These are phyloP conservation scores for Pythium biforme DNA, from an alignment of 352 stramenopile genomes.

Conservation along the genomic window DNA sequence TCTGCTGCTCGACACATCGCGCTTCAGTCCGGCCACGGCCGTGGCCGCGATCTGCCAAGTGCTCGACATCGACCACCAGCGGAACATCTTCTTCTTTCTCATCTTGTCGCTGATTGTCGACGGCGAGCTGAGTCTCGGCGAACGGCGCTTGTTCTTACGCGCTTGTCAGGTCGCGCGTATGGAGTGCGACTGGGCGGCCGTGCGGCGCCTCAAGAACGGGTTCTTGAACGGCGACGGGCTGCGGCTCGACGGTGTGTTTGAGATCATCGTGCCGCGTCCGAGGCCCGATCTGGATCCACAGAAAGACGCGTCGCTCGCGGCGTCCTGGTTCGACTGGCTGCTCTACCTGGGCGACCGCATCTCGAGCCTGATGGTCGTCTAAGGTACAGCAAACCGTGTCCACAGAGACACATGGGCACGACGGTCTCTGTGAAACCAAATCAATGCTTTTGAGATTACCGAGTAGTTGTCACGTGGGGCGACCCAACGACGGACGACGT, in stretches of 20 bases:
- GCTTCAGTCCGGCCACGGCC: not conserved
- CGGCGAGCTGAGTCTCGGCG: constrained; percentile 16
- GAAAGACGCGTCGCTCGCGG: not conserved
- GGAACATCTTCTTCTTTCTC: constrained; percentile 48
- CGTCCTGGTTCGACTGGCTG: constrained; percentile 4
- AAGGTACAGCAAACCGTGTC: not conserved
- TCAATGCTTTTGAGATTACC: not conserved
- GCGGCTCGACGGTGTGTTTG: constrained; percentile 9
- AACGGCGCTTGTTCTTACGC: constrained; percentile 8
- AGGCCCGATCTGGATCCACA: not conserved
- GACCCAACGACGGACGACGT: too few relatives aligned
- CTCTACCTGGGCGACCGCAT: constrained; percentile 7
- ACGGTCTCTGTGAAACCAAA: not conserved
- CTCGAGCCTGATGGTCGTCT: constrained; percentile 5
- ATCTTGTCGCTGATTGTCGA: constrained; percentile 47
- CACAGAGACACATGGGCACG: too few relatives aligned
- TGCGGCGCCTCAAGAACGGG: constrained; percentile 5
- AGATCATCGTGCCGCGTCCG: not conserved
- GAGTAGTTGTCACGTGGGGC: too few relatives aligned
- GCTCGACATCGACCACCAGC: constrained; percentile 30
- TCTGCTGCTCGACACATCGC: constrained; percentile 22
- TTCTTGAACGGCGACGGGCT: constrained; percentile 14
- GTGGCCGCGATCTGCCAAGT: not conserved
- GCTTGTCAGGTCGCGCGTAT: constrained; percentile 6
- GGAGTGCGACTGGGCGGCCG: constrained; percentile 1